phyloP scores from a whole-genome alignment of 208 protist genomes.

The Wallacemonas sp. region DNA sequence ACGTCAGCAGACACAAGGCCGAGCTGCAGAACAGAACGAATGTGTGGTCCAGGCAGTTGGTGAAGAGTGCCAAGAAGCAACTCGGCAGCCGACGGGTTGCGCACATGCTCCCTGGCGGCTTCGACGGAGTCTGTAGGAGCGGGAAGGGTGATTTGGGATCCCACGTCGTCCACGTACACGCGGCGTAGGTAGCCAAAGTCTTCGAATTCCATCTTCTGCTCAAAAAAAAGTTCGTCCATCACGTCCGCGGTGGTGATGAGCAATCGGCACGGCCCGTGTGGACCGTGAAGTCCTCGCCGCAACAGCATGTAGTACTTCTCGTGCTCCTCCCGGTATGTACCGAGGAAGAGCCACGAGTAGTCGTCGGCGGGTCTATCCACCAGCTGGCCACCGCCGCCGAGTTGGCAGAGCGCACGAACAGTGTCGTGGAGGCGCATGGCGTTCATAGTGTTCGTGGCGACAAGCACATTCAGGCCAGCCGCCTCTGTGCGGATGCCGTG shows the following conservation, averaged over 20 bases:
- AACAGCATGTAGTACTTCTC: slow-evolving; percentile 50
- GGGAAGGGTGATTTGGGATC: slow-evolving; percentile 63
- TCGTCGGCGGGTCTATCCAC: slow-evolving; percentile 63
- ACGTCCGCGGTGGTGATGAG: slow-evolving; percentile 84
- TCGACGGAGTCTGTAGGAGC: slow-evolving; percentile 39
- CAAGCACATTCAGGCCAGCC: slow-evolving; percentile 71
- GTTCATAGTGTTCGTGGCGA: slow-evolving; percentile 57
- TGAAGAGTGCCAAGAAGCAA: slow-evolving; percentile 82
- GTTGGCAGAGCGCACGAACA: slow-evolving; percentile 45
- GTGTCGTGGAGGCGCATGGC: slow-evolving; percentile 63
- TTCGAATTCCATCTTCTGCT: slow-evolving; percentile 87
- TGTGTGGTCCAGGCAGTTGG: slow-evolving; percentile 76
- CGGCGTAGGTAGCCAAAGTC: slow-evolving; percentile 81
- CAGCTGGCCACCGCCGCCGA: slow-evolving; percentile 36
- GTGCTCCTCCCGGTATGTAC: slow-evolving; percentile 50
- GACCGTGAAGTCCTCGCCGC: slow-evolving; percentile 28
- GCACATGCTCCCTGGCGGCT: slow-evolving; percentile 55
- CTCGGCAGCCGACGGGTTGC: slow-evolving; percentile 71
- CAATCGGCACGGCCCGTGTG: slow-evolving; percentile 51
- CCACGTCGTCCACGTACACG: slow-evolving; percentile 82
- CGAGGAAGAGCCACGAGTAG: slow-evolving; percentile 70
- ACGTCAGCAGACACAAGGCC: slow-evolving; percentile 77
- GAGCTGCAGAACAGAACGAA: slow-evolving; percentile 83
- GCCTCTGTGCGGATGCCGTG: slow-evolving; percentile 67
- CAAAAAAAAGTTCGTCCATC: slow-evolving; percentile 77